These are phyloP conservation scores for Podila epigama DNA, from an alignment of 192 early-diverging fungal species.

Conservation along the genomic window DNA sequence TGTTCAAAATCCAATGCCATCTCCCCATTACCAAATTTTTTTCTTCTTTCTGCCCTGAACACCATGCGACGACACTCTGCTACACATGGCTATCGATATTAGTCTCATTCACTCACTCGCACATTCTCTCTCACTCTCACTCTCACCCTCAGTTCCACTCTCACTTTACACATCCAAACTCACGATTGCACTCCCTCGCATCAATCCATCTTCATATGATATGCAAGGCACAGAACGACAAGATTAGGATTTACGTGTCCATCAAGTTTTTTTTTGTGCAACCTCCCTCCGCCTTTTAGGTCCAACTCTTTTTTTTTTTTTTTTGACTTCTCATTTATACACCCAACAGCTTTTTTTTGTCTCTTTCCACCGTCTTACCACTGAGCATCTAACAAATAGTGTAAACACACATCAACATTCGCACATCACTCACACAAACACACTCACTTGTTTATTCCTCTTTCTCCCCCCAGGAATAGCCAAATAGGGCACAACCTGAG, in stretches of 20 bases:
- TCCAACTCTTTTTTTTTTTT: background rate
- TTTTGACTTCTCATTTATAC: background rate
- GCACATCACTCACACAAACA: background rate
- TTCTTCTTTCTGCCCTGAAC: background rate
- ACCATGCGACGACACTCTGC: too few relatives aligned
- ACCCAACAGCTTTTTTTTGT: background rate
- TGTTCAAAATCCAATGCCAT: background rate
- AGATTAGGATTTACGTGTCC: background rate
- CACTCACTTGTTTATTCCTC: background rate
- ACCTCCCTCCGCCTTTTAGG: background rate
- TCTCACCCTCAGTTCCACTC: too few relatives aligned
- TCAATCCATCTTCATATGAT: conserved; percentile 2
- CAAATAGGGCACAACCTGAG: background rate
- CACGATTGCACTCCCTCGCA: too few relatives aligned
- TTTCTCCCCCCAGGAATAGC: background rate
- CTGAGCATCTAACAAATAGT: too few relatives aligned
- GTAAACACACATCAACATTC: too few relatives aligned
- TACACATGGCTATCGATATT: too few relatives aligned
- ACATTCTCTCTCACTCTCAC: too few relatives aligned
- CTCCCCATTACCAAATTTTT: background rate
- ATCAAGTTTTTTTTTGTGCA: too few relatives aligned
- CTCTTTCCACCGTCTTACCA: too few relatives aligned
- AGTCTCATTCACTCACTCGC: too few relatives aligned
- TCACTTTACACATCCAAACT: too few relatives aligned
- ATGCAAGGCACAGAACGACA: background rate